Conservation (phyloP, 2,329 filamentous ascomycete species). For the Ophiocordyceps robertsii region DNA sequence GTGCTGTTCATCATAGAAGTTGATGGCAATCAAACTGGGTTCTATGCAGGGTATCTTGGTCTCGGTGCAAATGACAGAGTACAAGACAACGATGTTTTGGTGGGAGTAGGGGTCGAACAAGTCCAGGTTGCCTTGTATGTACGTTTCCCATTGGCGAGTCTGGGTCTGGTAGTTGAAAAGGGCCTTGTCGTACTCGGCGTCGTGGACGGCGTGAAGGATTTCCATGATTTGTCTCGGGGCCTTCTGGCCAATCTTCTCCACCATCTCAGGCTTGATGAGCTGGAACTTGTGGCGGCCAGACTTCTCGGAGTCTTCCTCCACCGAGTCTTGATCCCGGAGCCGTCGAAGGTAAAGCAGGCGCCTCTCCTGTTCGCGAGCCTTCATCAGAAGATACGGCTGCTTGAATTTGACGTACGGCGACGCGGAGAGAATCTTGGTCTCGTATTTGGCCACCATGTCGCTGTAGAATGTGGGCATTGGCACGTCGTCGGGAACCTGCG, state of each 20-base stretch:
- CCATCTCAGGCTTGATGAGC: conserved; percentile 90
- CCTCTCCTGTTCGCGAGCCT: conserved; percentile 80
- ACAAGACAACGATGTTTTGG: conserved; percentile 89
- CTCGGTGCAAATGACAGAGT: conserved; percentile 84
- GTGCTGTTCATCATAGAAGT: conserved; percentile 90
- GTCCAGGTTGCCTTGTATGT: conserved; percentile 75
- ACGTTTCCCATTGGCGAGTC: conserved; percentile 91
- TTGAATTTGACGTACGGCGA: conserved; percentile 95
- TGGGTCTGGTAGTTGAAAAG: conserved; percentile 89
- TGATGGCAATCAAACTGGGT: conserved; percentile 77
- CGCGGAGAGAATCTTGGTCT: conserved; percentile 84
- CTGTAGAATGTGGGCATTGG: conserved; percentile 88
- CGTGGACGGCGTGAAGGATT: conserved; percentile 85
- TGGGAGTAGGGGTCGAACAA: conserved; percentile 92
- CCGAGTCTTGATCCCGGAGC: conserved; percentile 62
- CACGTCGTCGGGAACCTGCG: conserved; percentile 59
- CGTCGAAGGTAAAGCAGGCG: conserved; percentile 70
- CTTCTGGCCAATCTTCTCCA: conserved; percentile 67
- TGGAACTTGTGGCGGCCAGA: conserved; percentile 62
- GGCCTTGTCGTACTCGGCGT: conserved; percentile 93
- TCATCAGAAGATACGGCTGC: conserved; percentile 85
- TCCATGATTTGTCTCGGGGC: conserved; percentile 82
- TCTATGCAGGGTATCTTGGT: conserved; percentile 90
- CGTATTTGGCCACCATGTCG: conserved; percentile 85
- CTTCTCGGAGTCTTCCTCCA: conserved; percentile 50